Conservation (phyloP, 306 rosid species). For the Quercus dentata region DNA sequence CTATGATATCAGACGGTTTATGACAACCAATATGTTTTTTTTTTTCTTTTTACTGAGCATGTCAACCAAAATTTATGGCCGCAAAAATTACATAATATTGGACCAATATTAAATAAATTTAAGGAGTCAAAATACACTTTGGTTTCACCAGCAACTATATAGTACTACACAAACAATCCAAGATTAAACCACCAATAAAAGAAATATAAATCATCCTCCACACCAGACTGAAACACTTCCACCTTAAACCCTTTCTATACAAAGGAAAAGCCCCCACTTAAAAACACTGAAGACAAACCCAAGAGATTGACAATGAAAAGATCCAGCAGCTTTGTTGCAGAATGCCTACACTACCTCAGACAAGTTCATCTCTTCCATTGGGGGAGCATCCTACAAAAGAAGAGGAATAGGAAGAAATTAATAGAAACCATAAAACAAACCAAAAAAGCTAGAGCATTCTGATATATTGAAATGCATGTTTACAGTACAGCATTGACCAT, state of each 20-base stretch:
- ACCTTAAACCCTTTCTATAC: constrained; percentile 31
- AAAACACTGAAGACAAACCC: constrained; percentile 43
- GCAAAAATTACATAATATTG: background rate
- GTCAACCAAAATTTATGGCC: background rate
- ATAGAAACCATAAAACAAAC: background rate
- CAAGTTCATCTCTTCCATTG: constrained; percentile 32
- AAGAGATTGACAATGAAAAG: constrained; percentile 23
- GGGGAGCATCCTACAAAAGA: constrained; percentile 40
- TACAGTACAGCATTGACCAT: no score
- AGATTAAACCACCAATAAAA: constrained; percentile 20
- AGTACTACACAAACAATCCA: constrained; percentile 20
- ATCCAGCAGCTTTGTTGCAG: constrained; percentile 1
- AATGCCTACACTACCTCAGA: constrained; percentile 33
- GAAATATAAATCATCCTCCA: constrained; percentile 13
- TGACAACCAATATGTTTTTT: background rate
- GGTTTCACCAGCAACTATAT: constrained; percentile 14
- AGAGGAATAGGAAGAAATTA: background rate
- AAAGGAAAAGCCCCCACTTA: constrained; percentile 39
- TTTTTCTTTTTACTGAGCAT: background rate
- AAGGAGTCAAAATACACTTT: constrained; percentile 13
- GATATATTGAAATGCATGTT: no score
- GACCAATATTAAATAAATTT: constrained; percentile 3
- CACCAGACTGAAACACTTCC: constrained; percentile 21
- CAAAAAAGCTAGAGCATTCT: background rate
- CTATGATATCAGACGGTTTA: background rate